A percentile compares a stretch with the other conserved stretches of the same genome.
Conservation (phyloP, 192 early-diverging fungal genomes). For the Rhizoclosmatium sp. region DNA sequence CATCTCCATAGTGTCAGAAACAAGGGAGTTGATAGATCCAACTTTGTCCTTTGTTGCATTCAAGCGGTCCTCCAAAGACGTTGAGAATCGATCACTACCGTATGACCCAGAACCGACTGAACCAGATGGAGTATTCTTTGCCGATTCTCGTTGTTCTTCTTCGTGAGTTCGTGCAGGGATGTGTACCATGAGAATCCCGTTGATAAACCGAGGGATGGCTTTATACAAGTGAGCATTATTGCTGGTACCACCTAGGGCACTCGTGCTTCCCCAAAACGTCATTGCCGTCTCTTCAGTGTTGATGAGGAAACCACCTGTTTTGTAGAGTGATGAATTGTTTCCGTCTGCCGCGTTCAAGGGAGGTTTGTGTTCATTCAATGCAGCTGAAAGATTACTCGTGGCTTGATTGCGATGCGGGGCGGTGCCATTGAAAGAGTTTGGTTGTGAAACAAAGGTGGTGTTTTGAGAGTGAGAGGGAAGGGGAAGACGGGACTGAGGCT, state of each 20-base stretch:
- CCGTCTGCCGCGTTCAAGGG: not conserved
- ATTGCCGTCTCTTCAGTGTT: conserved; percentile 32
- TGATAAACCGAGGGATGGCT: conserved; percentile 23
- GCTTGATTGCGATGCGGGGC: not conserved
- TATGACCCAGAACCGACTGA: not conserved
- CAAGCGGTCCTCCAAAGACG: not conserved
- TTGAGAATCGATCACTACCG: not conserved
- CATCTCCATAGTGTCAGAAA: conserved; percentile 7
- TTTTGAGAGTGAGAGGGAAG: not conserved
- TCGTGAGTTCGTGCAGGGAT: not conserved
- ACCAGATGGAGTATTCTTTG: not conserved
- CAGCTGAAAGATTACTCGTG: not conserved
- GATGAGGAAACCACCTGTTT: conserved; percentile 31
- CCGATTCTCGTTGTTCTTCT: not conserved
- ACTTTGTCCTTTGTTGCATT: not conserved
- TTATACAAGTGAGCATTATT: conserved; percentile 27
- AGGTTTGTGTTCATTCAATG: not conserved
- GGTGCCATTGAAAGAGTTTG: not conserved
- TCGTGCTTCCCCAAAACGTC: conserved; percentile 32
- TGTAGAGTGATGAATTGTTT: not conserved
- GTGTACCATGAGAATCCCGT: conserved; percentile 26
- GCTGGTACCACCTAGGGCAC: conserved; percentile 16
- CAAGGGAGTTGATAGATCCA: not conserved
- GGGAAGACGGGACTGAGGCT: not conserved
- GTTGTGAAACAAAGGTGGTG: not conserved